phyloP scores from a whole-genome alignment of 1,284 basidiomycete species.

The Leccinum ponderosum region DNA sequence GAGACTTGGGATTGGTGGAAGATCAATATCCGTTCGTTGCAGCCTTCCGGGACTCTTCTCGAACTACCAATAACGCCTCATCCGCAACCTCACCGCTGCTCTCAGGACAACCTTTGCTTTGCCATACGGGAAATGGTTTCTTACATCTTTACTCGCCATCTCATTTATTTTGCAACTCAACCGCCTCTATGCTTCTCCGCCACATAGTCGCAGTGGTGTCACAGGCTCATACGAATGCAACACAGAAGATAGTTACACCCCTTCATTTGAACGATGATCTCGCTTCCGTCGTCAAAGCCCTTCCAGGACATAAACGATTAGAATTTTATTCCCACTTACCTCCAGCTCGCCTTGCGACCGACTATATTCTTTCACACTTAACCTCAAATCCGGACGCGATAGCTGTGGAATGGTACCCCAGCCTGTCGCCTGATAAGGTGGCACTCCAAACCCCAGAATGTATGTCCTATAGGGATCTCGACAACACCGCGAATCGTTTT shows the following conservation, averaged over 20 bases:
- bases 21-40: constrained; percentile 23
- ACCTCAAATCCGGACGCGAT: constrained; percentile 31
- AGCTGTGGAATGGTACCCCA: constrained; percentile 44
- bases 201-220: constrained; percentile 27
- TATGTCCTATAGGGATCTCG: constrained; percentile 42
- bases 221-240: constrained; percentile 7
- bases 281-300: constrained; percentile 37
- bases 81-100: not conserved
- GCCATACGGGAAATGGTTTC: constrained; percentile 7
- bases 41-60: constrained; percentile 12
- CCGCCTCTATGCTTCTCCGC: constrained; percentile 25
- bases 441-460: constrained; percentile 15
- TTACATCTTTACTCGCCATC: constrained; percentile 23
- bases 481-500: constrained; percentile 41
- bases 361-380: constrained; percentile 39
- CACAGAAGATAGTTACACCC: constrained; percentile 22
- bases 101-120: constrained; percentile 10
- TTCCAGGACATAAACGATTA: constrained; percentile 26
- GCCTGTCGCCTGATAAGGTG: constrained; percentile 27
- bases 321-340: constrained; percentile 31
- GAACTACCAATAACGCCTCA: not conserved
- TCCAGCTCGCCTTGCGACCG: constrained; percentile 35
- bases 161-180: constrained; percentile 22
- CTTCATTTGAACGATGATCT: constrained; percentile 33
- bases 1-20: constrained; percentile 15